Evolutionary conservation across 495 filamentous ascomycete species (phyloP).

Genomic region (Tirmania nivea): DNA sequence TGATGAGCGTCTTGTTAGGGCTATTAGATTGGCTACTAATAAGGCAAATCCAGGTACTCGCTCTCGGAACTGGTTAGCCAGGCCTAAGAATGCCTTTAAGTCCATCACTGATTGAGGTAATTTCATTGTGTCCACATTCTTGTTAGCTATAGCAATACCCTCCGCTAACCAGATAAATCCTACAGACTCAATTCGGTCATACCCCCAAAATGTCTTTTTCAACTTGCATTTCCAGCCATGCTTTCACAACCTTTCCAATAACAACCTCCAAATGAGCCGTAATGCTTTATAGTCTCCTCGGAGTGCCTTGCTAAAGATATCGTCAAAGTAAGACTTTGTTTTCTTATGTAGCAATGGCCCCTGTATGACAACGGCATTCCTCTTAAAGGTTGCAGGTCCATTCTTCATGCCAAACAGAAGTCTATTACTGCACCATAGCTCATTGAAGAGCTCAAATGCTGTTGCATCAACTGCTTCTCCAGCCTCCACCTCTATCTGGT

Average conservation of each 20-base stretch:
- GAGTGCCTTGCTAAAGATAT: background rate
- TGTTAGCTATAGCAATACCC: background rate
- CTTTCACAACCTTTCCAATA: background rate
- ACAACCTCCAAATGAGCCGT: too few species aligned
- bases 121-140: background rate
- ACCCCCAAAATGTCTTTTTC: background rate
- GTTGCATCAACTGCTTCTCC: background rate
- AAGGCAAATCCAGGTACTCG: background rate
- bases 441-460: background rate
- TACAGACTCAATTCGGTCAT: background rate
- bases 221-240: background rate
- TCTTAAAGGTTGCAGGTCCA: background rate
- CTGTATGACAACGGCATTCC: background rate
- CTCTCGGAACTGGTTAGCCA: background rate
- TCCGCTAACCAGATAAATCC: background rate
- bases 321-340: background rate
- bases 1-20: background rate
- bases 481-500: background rate
- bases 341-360: background rate
- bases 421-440: background rate
- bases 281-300: background rate
- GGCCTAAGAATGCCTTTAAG: background rate
- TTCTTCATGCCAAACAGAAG: background rate
- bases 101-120: background rate
- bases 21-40: background rate